Evolutionary conservation across 306 rosid species (phyloP).

Genomic region (Malus orientalis): DNA sequence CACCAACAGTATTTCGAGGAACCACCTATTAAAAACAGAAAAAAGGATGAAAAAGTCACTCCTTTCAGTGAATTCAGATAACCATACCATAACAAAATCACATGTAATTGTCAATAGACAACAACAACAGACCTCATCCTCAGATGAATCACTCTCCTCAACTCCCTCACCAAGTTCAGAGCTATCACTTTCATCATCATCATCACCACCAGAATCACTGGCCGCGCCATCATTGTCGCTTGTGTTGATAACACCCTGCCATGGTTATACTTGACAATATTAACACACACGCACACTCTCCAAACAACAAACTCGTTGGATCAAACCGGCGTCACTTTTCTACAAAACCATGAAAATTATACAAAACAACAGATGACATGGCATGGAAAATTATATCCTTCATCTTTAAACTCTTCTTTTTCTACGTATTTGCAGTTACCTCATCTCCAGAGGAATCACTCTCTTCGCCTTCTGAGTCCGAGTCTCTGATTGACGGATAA

Average conservation of each 20-base stretch:
- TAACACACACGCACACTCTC: background rate
- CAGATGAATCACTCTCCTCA: constrained; percentile 89
- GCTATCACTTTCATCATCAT: constrained; percentile 32
- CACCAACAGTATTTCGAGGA: constrained; percentile 82
- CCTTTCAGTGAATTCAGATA: background rate
- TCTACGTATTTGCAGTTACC: constrained; percentile 22
- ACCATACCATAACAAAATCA: background rate
- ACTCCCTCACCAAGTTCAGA: constrained; percentile 37
- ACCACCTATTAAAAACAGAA: constrained; percentile 41
- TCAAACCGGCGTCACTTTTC: background rate
- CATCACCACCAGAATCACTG: constrained; percentile 2
- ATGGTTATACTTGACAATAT: constrained; percentile 7
- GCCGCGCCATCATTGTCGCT: background rate
- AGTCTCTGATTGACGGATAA: background rate
- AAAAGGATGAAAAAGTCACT: background rate
- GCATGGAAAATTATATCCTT: background rate
- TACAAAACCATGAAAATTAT: background rate
- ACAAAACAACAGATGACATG: background rate
- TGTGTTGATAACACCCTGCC: constrained; percentile 36
- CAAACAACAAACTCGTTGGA: background rate
- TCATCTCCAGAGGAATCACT: constrained; percentile 27
- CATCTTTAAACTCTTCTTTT: background rate
- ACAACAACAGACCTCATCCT: constrained; percentile 65
- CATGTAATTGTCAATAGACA: background rate
- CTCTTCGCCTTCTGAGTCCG: constrained; percentile 9